phyloP scores from a whole-genome alignment of 768 basidiomycete species.

The Trametes cinnabarina region DNA sequence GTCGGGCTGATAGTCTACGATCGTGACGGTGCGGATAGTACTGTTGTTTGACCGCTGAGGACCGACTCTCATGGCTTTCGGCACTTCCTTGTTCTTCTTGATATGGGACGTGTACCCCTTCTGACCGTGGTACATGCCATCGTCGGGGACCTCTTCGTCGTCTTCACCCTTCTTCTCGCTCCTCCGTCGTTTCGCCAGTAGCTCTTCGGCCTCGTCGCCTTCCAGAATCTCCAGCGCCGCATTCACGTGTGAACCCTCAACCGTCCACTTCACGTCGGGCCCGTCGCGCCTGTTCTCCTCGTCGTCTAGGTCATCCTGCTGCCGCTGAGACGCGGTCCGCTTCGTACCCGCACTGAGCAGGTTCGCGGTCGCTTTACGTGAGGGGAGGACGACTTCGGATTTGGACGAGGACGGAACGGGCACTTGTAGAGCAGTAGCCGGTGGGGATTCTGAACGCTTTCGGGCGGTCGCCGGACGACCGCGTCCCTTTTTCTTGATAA shows the following conservation, averaged over 20 bases:
- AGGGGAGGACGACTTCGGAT: constrained; percentile 77
- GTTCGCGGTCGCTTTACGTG: constrained; percentile 62
- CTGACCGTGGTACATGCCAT: constrained; percentile 86
- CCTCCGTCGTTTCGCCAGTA: constrained; percentile 66
- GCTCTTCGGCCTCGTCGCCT: constrained; percentile 78
- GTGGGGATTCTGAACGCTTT: constrained; percentile 72
- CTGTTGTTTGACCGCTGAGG: constrained; percentile 67
- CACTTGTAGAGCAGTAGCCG: constrained; percentile 29
- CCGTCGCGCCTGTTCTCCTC: constrained; percentile 47
- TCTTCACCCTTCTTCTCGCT: constrained; percentile 53
- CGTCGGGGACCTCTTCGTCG: constrained; percentile 65
- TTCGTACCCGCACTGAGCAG: constrained; percentile 79
- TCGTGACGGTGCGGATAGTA: constrained; percentile 92
- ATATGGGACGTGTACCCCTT: constrained; percentile 78
- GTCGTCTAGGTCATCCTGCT: constrained; percentile 50
- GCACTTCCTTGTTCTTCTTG: constrained; percentile 78
- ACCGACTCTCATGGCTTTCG: constrained; percentile 84
- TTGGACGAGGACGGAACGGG: constrained; percentile 40
- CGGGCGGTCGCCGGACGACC: constrained; percentile 73
- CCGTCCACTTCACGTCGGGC: constrained; percentile 76
- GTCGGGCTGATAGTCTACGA: constrained; percentile 97
- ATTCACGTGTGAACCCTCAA: constrained; percentile 71
- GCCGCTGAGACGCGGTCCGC: constrained; percentile 51
- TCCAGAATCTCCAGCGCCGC: constrained; percentile 72
- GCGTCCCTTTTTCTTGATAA: constrained; percentile 87